Evolutionary conservation across 495 filamentous ascomycete genomes (phyloP).

Genomic region (Monascus purpureus): DNA sequence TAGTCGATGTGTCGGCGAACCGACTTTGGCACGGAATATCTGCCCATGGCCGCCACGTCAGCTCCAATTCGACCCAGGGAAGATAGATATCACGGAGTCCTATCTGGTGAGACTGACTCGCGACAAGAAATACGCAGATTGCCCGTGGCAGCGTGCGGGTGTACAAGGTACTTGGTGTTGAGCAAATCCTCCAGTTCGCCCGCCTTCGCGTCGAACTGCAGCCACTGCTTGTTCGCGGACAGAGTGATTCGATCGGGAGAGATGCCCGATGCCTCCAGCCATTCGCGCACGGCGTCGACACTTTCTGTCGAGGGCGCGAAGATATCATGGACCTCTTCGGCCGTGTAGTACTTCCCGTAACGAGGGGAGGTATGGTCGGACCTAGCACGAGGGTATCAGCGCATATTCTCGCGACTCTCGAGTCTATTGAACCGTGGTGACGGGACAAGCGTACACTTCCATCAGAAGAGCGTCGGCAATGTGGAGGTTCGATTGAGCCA

Average conservation of each 20-base stretch:
- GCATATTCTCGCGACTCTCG: too few species aligned
- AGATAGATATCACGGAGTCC: conserved; percentile 2
- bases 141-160: conserved; percentile 32
- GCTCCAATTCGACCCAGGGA: not conserved
- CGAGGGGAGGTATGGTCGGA: conserved; percentile 30
- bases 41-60: conserved; percentile 1
- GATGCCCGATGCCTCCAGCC: conserved; percentile 38
- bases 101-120: conserved; percentile 10
- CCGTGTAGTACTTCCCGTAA: conserved; percentile 36
- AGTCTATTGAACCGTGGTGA: not conserved
- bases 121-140: conserved; percentile 34
- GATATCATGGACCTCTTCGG: conserved; percentile 33
- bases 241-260: conserved; percentile 25
- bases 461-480: conserved; percentile 39
- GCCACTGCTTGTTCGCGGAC: conserved; percentile 37
- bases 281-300: conserved; percentile 29
- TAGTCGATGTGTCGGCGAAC: conserved; percentile 41
- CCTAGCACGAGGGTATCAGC: too few species aligned
- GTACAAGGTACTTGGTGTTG: conserved; percentile 43
- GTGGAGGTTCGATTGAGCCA: conserved; percentile 40
- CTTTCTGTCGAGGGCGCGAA: conserved; percentile 32
- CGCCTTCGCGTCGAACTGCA: conserved; percentile 38
- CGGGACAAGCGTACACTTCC: conserved; percentile 24
- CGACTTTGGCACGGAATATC: conserved; percentile 37
- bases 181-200: conserved; percentile 41